These are phyloP conservation scores for Scheffersomyces parashehatae DNA, from an alignment of 1,139 yeast genomes.

Conservation along the genomic window DNA sequence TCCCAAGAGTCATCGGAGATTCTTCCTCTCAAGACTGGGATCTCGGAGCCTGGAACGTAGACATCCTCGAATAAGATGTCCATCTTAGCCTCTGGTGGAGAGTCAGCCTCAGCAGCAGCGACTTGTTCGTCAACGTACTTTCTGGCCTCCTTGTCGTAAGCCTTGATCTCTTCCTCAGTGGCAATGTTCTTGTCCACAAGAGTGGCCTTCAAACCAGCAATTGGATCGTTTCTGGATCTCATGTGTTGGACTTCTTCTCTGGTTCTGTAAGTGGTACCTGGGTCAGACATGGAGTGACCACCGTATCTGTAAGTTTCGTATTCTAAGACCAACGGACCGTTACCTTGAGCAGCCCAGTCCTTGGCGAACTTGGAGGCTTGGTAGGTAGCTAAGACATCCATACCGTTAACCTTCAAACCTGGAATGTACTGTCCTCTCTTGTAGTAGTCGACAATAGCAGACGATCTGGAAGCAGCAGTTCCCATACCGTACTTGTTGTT, in stretches of 20 bases:
- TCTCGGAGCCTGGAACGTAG: constrained; percentile 91
- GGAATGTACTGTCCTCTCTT: constrained; percentile 99
- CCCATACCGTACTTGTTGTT: constrained; percentile 99
- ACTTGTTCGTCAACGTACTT: constrained; percentile 92
- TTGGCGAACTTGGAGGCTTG: constrained; percentile 96
- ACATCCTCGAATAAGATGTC: constrained; percentile 95
- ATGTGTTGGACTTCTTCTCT: constrained; percentile 99
- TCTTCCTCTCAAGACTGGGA: constrained; percentile 94
- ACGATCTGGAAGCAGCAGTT: constrained; percentile 93
- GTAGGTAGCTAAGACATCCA: constrained; percentile 94
- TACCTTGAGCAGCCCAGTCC: constrained; percentile 91
- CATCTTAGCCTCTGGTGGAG: constrained; percentile 95
- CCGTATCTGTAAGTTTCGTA: constrained; percentile 99
- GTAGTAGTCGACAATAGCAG: constrained; percentile 95
- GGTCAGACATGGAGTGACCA: constrained; percentile 99
- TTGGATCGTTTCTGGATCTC: constrained; percentile 98
- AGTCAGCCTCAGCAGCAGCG: constrained; percentile 88
- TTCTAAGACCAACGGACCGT: constrained; percentile 94
- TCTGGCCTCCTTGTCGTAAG: constrained; percentile 95
- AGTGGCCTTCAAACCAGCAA: constrained; percentile 90
- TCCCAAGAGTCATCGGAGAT: constrained; percentile 92
- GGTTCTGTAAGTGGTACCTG: constrained; percentile 99
- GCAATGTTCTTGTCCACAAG: constrained; percentile 82
- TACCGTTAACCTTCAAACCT: constrained; percentile 97
- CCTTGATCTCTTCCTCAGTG: constrained; percentile 90